These are phyloP conservation scores for Alternaria ethzedia DNA, from an alignment of 2,329 filamentous ascomycete species.

Conservation along the genomic window DNA sequence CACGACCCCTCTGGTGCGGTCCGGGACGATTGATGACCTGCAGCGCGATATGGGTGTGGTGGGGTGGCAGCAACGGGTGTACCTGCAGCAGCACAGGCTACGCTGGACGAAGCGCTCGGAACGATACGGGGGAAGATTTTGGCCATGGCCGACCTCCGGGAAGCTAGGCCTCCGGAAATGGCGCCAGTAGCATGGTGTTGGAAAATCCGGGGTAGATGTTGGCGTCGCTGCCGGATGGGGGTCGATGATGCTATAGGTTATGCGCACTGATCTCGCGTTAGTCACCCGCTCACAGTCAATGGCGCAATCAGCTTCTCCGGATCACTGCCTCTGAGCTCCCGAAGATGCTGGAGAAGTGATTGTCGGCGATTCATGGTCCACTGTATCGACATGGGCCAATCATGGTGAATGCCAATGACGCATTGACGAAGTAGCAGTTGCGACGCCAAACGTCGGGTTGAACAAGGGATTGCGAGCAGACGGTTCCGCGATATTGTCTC, in stretches of 20 bases:
- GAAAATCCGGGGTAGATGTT: slow-evolving; percentile 40
- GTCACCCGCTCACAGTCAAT: neutral
- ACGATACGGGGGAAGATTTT: slow-evolving; percentile 18
- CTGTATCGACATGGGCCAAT: neutral
- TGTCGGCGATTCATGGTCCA: neutral
- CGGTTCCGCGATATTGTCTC: neutral
- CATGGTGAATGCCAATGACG: neutral
- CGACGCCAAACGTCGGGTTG: neutral
- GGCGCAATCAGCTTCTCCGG: neutral
- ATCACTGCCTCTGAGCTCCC: neutral
- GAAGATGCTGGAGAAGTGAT: neutral
- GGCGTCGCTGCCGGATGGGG: slow-evolving; percentile 26
- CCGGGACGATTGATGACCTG: slow-evolving; percentile 21
- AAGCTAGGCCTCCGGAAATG: slow-evolving; percentile 27
- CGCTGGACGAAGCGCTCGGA: slow-evolving; percentile 24
- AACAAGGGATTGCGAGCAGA: neutral
- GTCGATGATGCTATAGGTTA: slow-evolving; percentile 5
- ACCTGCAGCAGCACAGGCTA: slow-evolving; percentile 41
- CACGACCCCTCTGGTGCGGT: slow-evolving; percentile 13
- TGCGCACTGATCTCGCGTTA: neutral
- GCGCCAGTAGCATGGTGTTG: slow-evolving; percentile 30
- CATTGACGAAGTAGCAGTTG: neutral
- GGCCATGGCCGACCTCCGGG: slow-evolving; percentile 27
- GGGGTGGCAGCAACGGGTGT: slow-evolving; percentile 32
- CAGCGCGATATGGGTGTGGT: slow-evolving; percentile 20